These are phyloP conservation scores for Aspergillus heteromorphus DNA, from an alignment of 495 filamentous ascomycete genomes.

Conservation along the genomic window DNA sequence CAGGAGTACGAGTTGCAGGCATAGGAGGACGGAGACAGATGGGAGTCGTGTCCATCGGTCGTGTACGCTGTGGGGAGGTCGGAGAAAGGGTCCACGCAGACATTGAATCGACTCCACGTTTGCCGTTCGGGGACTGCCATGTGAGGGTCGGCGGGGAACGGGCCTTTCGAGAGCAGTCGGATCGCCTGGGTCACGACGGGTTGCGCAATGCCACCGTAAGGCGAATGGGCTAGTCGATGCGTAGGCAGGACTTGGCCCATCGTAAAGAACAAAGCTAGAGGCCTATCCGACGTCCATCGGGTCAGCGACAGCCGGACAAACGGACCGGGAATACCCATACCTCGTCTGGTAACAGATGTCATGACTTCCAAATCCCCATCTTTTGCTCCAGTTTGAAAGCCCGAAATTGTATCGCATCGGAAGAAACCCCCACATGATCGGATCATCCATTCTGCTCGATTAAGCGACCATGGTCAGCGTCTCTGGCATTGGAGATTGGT, in stretches of 20 bases:
- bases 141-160: constrained; percentile 41
- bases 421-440: constrained; percentile 83
- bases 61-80: constrained; percentile 42
- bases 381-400: constrained; percentile 56
- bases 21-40: constrained; percentile 55
- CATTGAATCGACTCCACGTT: constrained; percentile 35
- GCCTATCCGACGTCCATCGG: constrained; percentile 29
- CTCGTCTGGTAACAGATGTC: constrained; percentile 72
- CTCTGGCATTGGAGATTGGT: constrained; percentile 6
- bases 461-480: constrained; percentile 26
- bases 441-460: constrained; percentile 76
- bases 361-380: constrained; percentile 85
- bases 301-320: constrained; percentile 16
- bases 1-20: constrained; percentile 60
- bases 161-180: constrained; percentile 67
- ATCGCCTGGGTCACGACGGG: constrained; percentile 83
- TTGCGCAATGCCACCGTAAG: constrained; percentile 70
- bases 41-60: constrained; percentile 53
- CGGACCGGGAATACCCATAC: constrained; percentile 14
- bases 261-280: constrained; percentile 65
- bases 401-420: constrained; percentile 64
- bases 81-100: constrained; percentile 46
- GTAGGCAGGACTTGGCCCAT: constrained; percentile 86
- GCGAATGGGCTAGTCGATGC: constrained; percentile 71
- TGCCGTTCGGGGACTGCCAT: constrained; percentile 30